Conservation (phyloP, 495 filamentous ascomycete species). For the Letharia columbiana region DNA sequence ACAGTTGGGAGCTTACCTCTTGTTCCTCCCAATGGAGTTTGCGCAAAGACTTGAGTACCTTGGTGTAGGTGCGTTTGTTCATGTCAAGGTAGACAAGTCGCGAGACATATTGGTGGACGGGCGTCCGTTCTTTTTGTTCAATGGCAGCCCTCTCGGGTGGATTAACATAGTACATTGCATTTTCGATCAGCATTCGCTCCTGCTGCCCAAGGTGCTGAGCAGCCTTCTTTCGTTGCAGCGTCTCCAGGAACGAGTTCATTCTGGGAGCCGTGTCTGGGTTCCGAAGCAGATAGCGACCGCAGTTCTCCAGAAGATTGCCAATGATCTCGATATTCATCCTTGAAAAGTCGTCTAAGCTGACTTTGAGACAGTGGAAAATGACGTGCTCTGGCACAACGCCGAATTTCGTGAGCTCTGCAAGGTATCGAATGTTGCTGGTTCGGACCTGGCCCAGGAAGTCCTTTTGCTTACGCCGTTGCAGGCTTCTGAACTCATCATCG, state of each 20-base stretch:
- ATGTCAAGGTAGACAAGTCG: conserved; percentile 87
- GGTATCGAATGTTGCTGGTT: conserved; percentile 89
- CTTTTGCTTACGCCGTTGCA: conserved; percentile 97
- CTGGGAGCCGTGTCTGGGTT: conserved; percentile 89
- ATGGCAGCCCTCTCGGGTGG: conserved; percentile 90
- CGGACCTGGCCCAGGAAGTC: conserved; percentile 93
- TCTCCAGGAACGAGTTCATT: conserved; percentile 91
- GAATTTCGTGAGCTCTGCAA: conserved; percentile 96
- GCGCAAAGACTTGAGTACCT: conserved; percentile 83
- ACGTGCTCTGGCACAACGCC: conserved; percentile 97
- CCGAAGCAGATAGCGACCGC: conserved; percentile 85
- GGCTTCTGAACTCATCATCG: conserved; percentile 92
- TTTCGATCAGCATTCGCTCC: conserved; percentile 97
- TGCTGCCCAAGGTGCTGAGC: conserved; percentile 92
- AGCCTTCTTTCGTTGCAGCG: conserved; percentile 87
- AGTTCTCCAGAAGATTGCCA: conserved; percentile 94
- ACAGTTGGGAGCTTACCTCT: conserved; percentile 45
- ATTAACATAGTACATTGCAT: conserved; percentile 96
- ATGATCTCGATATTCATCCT: conserved; percentile 99
- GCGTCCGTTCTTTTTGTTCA: conserved; percentile 89
- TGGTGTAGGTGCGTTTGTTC: conserved; percentile 88
- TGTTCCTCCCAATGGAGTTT: conserved; percentile 95
- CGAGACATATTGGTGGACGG: conserved; percentile 84
- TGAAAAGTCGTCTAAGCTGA: conserved; percentile 95
- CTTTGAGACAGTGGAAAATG: conserved; percentile 96